Base-by-base conservation (phyloP, 73 alveolate genomes). In the Paramecium biaurelia region DNA sequence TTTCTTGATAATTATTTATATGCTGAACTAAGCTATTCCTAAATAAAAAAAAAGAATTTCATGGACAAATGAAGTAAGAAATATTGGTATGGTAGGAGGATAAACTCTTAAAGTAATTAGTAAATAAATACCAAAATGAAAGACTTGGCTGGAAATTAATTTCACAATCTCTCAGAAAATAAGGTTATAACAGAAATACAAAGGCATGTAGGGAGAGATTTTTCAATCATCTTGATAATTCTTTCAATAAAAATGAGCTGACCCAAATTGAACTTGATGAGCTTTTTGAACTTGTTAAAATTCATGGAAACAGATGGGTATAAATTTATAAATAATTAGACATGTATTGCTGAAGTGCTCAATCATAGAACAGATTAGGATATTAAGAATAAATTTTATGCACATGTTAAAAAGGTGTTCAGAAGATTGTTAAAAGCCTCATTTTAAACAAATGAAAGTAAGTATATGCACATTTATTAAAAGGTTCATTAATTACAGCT, bases 191-290 rank as follows among this genome's bases (percentile, higher is more conserved):
- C 9, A 63, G 84, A 63, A 63, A 63, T 30, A 63, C 45, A 0
- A 63, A 63, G 47, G 84, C 84, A 0, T 63, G 84, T 63, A 63
- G 84, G 12, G 84, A 63, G 24, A 63, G 84, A 63, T 63, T 63
- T 63, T 32, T 30, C 47, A 26, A 63, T 63, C 24, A 63, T 26
- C 45, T 63, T 63, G 84, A 63, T 30, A 53, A 1, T 1, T 53
- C 68, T 53, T 32, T 5, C 15, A 63, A 63, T 63, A 30, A 63
- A 63, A 63, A 49, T 63, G 84, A 26, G 24, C 15, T 63, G 28
- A 6, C 49, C 3, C 23, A 63, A 26, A 1, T 12, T 30, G 84
- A 63, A 63, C 45, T 63, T 26, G 45, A 63, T 63, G 11, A 63
- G 12, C 45, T 63, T 10, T 63, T 63, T 14, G 45, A 26, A 26